Conservation (phyloP, 257 asterid species). For the Paulownia fortunei region DNA sequence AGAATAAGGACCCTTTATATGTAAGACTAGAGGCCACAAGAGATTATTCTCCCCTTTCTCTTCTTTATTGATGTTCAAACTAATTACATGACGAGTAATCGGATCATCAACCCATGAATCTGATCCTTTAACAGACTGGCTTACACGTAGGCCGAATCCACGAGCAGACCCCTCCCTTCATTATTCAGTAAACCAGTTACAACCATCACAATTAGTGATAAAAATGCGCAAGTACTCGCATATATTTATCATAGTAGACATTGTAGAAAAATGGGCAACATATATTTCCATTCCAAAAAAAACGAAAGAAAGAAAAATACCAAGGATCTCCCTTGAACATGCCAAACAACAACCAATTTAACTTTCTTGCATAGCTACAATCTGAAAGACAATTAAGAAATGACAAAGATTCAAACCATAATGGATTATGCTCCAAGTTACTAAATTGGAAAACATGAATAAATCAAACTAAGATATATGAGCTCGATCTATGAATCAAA, state of each 20-base stretch:
- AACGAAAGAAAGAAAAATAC: neutral
- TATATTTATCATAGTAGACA: constrained; percentile 1
- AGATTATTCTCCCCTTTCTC: constrained; percentile 57
- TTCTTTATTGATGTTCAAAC: constrained; percentile 59
- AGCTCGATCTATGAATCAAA: neutral
- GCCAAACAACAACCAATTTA: neutral
- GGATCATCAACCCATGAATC: constrained; percentile 99
- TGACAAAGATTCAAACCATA: neutral
- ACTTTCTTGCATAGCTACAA: neutral
- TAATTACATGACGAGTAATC: constrained; percentile 79
- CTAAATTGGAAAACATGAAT: neutral
- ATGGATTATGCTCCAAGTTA: neutral
- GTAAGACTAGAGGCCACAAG: constrained; percentile 87
- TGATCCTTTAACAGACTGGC: constrained; percentile 82
- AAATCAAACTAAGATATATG: neutral
- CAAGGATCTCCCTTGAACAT: neutral
- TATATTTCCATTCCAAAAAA: neutral
- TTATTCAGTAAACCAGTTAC: constrained; percentile 21
- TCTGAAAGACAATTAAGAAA: neutral
- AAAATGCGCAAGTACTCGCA: constrained; percentile 24
- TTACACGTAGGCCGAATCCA: constrained; percentile 79
- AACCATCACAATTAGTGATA: constrained; percentile 27
- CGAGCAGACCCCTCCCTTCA: constrained; percentile 92
- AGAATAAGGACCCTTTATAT: constrained; percentile 71
- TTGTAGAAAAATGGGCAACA: neutral